Conservation (phyloP, 495 filamentous ascomycete species). For the Annulohypoxylon moriforme region DNA sequence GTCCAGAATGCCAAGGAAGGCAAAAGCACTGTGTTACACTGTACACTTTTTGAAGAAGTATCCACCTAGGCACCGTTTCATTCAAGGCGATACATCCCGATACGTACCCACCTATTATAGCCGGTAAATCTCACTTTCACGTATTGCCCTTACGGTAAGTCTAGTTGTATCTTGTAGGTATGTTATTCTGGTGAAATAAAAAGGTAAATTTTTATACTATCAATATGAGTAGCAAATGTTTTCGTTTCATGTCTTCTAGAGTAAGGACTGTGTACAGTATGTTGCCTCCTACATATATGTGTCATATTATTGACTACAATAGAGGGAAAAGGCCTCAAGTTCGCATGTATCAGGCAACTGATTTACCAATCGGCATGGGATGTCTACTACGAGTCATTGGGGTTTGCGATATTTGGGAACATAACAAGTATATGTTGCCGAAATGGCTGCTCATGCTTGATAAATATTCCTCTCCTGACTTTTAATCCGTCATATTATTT, state of each 20-base stretch:
- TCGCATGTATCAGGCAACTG: not conserved
- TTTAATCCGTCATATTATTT: constrained; percentile 6
- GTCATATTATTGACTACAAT: not conserved
- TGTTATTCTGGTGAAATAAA: not conserved
- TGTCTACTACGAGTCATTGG: not conserved
- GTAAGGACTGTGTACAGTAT: not conserved
- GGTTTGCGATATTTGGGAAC: constrained; percentile 11
- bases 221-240: not conserved
- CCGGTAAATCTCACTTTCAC: constrained; percentile 28
- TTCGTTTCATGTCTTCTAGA: not conserved
- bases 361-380: constrained; percentile 4
- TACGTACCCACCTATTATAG: constrained; percentile 8
- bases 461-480: not conserved
- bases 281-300: not conserved
- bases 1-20: constrained; percentile 18
- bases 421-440: constrained; percentile 36
- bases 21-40: constrained; percentile 29
- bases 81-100: not conserved
- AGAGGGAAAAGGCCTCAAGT: constrained; percentile 9
- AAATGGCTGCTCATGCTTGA: constrained; percentile 26
- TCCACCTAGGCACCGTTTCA: constrained; percentile 32
- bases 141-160: constrained; percentile 10
- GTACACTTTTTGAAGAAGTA: constrained; percentile 11
- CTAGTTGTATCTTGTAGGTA: not conserved
- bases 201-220: not conserved